Conservation (phyloP, 108 stramenopile genomes). For the Cyclotella choctawhatcheeana region DNA sequence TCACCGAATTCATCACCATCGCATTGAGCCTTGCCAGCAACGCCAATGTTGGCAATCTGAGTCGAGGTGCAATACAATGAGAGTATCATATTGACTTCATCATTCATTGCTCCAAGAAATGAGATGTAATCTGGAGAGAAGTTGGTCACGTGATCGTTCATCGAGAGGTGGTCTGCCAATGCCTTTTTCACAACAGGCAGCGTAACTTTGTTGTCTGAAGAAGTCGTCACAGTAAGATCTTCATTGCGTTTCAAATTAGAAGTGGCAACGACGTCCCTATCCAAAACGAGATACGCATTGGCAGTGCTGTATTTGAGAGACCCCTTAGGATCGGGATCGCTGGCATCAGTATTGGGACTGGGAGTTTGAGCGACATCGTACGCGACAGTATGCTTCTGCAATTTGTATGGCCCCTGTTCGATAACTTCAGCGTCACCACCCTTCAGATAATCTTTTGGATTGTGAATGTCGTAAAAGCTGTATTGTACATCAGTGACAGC, state of each 20-base stretch:
- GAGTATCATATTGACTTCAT: slow-evolving; percentile 54
- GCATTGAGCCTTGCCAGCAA: slow-evolving; percentile 46
- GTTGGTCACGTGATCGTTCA: slow-evolving; percentile 47
- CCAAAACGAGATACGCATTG: slow-evolving; percentile 56
- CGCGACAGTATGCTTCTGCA: slow-evolving; percentile 48
- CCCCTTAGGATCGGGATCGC: slow-evolving; percentile 40
- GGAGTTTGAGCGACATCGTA: slow-evolving; percentile 45
- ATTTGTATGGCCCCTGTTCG: slow-evolving; percentile 52
- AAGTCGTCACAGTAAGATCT: slow-evolving; percentile 35
- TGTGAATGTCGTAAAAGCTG: slow-evolving; percentile 54
- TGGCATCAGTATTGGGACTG: slow-evolving; percentile 37
- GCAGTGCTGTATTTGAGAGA: slow-evolving; percentile 54
- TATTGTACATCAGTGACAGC: slow-evolving; percentile 44
- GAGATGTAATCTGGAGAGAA: slow-evolving; percentile 55
- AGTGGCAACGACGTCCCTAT: slow-evolving; percentile 43
- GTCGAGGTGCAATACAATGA: slow-evolving; percentile 42
- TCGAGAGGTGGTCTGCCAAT: slow-evolving; percentile 46
- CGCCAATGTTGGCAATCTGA: slow-evolving; percentile 60
- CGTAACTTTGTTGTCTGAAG: slow-evolving; percentile 37
- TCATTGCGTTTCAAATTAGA: slow-evolving; percentile 47
- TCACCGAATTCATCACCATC: slow-evolving; percentile 34
- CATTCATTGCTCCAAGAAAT: slow-evolving; percentile 43
- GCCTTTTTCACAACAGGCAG: slow-evolving; percentile 33
- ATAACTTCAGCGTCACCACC: slow-evolving; percentile 53
- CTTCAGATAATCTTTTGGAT: slow-evolving; percentile 54